A percentile compares a stretch with the other conserved stretches of the same genome.
These are phyloP conservation scores for Crucibulum laeve DNA, from an alignment of 768 basidiomycete genomes.

Conservation along the genomic window DNA sequence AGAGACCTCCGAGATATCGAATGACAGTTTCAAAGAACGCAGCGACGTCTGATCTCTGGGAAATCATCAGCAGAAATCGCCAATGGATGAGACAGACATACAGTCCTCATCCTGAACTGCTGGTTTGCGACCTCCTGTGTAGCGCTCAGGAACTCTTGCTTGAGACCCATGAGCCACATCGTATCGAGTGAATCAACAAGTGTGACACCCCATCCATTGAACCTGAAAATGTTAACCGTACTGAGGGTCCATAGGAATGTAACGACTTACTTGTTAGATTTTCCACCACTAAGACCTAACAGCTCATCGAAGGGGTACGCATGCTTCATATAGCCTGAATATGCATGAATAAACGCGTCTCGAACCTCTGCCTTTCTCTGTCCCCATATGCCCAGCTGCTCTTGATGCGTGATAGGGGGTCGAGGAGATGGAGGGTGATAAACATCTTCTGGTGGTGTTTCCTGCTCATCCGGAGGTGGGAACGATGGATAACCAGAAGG, in stretches of 20 bases:
- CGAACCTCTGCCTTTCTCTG: conserved; percentile 42
- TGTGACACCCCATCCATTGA: conserved; percentile 53
- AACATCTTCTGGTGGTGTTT: too few relatives aligned
- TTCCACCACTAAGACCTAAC: conserved; percentile 34
- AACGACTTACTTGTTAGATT: conserved; percentile 44
- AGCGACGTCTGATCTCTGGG: conserved; percentile 24
- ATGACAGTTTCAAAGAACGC: conserved; percentile 78
- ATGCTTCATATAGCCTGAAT: conserved; percentile 43
- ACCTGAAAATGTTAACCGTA: conserved; percentile 14
- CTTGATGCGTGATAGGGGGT: too few relatives aligned
- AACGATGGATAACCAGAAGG: too few relatives aligned
- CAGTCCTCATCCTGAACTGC: conserved; percentile 32
- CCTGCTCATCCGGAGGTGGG: too few relatives aligned
- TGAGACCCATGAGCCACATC: conserved; percentile 77
- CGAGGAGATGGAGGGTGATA: too few relatives aligned
- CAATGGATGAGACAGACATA: neutral
- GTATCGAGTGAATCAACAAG: conserved; percentile 78
- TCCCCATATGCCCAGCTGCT: conserved; percentile 25
- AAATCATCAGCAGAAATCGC: neutral
- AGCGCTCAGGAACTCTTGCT: conserved; percentile 60
- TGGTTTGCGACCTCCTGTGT: conserved; percentile 43
- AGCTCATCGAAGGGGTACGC: conserved; percentile 56
- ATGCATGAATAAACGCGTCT: conserved; percentile 53
- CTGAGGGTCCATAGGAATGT: neutral
- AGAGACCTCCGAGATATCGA: conserved; percentile 68